Evolutionary conservation across 331 rosid genomes (phyloP), one percentile per base, ranked within the genome.

Genomic region (Rhamnella rubrinervis): DNA sequence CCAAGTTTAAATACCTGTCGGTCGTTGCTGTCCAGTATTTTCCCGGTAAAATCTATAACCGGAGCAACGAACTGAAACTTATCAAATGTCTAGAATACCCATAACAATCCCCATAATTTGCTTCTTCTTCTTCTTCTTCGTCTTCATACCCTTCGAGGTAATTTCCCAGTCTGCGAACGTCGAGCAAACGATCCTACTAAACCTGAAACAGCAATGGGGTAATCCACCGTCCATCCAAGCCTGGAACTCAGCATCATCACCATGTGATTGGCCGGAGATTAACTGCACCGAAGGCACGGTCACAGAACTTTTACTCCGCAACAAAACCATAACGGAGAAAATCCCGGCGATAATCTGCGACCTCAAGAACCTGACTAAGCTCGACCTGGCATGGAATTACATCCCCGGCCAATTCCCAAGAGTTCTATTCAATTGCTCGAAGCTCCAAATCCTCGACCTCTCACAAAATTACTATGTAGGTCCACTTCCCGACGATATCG

Each of bases 211-310:
- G 25, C 90, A 90, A 73, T 82, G 87, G 49, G 90, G 88, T 7
- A 37, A 85, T 59, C 96, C 96, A 50, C 85, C 82, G 47, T 85
- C 85, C 65, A 81, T 90, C 38, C 67, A 49, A 28, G 79, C 87
- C 26, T 88, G 96, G 98, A 86, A 75, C 73, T 75, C 82, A 31
- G 83, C 90, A 20, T 81, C 89, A 46, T 71, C 87, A 8, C 93
- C 85, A 50, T 92, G 98, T 70, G 73, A 71, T 12, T 92, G 98
- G 98, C 78, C 86, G 47, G 92, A 23, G 76, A 70, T 92, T 46
- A 3, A 8, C 17, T 92, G 98, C 85, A 7, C 68, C 17, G 60
- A 41, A 4, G 84, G 83, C 8, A 6, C 37, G 0, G 96, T 79
- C 64, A 86, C 87, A 6, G 81, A 76, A n/a, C 25, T 92, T 16